Conservation (phyloP, 1,284 basidiomycete species). For the Exobasidium cylindrosporum region DNA sequence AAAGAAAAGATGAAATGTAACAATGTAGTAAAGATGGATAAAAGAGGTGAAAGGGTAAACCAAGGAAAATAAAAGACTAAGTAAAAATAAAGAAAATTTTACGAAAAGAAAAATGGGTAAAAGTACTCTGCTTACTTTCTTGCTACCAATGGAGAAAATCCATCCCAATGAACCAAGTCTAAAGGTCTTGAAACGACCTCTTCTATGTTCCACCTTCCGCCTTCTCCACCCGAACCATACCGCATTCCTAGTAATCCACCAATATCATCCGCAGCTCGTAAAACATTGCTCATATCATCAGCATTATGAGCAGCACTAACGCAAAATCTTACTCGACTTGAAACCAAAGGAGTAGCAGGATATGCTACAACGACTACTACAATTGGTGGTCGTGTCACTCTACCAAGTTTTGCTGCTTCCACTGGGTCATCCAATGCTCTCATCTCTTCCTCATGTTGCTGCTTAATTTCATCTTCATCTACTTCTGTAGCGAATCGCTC, state of each 20-base stretch:
- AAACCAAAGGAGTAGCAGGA: slow-evolving; percentile 87
- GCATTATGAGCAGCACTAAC: slow-evolving; percentile 93
- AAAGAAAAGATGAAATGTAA: too few relatives aligned
- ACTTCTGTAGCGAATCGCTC: slow-evolving; percentile 22
- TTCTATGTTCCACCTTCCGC: slow-evolving; percentile 78
- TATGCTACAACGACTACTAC: slow-evolving; percentile 53
- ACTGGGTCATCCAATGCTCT: slow-evolving; percentile 33
- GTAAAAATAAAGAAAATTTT: background rate
- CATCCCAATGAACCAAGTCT: slow-evolving; percentile 66
- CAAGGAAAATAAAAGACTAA: background rate
- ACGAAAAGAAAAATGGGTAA: background rate
- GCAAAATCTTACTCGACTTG: slow-evolving; percentile 88
- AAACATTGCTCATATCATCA: slow-evolving; percentile 83
- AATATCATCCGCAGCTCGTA: slow-evolving; percentile 87
- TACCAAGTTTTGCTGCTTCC: slow-evolving; percentile 15
- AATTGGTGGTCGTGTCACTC: slow-evolving; percentile 37
- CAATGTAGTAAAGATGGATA: too few relatives aligned
- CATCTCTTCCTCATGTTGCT: slow-evolving; percentile 28
- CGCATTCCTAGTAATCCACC: slow-evolving; percentile 78
- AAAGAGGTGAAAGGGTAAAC: too few relatives aligned
- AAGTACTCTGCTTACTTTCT: background rate
- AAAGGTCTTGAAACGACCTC: slow-evolving; percentile 72
- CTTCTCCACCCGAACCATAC: slow-evolving; percentile 65
- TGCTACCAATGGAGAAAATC: slow-evolving; percentile 17
- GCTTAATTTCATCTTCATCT: slow-evolving; percentile 20